These are phyloP conservation scores for Cronartium quercuum DNA, from an alignment of 1,284 basidiomycete genomes.

Conservation along the genomic window DNA sequence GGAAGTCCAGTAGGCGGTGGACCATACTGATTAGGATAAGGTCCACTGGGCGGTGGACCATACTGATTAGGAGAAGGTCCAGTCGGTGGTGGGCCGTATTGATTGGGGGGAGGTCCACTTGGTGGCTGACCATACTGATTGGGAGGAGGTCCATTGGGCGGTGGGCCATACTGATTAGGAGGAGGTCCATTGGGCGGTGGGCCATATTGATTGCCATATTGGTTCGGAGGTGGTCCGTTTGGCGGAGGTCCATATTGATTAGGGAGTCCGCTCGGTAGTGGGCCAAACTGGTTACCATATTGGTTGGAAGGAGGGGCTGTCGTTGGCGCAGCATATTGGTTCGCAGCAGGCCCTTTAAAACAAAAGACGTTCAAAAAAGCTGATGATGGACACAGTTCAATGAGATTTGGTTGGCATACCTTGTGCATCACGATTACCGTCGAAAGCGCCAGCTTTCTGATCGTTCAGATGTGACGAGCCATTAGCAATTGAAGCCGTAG, in stretches of 20 bases:
- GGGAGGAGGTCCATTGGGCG: neutral
- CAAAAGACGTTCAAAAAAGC: neutral
- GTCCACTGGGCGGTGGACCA: no score
- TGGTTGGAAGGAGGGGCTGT: neutral
- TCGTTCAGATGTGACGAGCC: neutral
- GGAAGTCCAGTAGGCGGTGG: neutral
- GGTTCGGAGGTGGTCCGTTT: neutral
- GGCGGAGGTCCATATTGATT: neutral
- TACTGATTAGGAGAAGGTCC: no score
- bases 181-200: no score
- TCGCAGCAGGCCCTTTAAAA: neutral
- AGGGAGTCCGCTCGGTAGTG: no score
- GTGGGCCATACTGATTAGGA: neutral
- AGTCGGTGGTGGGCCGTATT: no score
- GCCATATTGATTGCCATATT: no score
- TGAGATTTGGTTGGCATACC: neutral
- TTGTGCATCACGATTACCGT: neutral
- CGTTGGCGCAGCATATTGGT: neutral
- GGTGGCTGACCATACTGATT: no score
- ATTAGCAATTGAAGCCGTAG: neutral
- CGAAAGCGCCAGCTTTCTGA: neutral
- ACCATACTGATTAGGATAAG: no score
- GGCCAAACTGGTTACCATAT: constrained; percentile 14
- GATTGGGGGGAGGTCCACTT: no score
- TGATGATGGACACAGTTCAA: neutral